Evolutionary conservation across 371 early-diverging fungal species (phyloP), one percentile per base, ranked within the genome.

Genomic region (Synchytrium microbalum): DNA sequence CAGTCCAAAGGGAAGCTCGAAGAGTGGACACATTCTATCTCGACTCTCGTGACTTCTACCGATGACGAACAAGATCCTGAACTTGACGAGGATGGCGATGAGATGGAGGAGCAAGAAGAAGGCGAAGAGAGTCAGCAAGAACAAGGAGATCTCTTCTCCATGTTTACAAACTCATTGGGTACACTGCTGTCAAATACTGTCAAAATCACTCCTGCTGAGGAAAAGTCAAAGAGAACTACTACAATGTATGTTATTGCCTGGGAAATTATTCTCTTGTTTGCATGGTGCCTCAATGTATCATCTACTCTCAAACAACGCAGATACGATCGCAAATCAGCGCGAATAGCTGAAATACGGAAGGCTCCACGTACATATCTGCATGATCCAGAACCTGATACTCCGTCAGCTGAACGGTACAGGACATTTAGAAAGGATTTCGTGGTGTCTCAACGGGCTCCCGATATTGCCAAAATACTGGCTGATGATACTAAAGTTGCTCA

Each of bases 301-400:
- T 16, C 51, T 29, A 26, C 24, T 24, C 14, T 24, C 16, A 14
- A 23, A 13, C 16, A 25, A 10, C 54, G 33, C 33, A 77, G 73
- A 19, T 77, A 64, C 66, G 74, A 72, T 61, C 72, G 78, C 32
- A 71, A 69, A 46, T 54, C 69, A 19, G 73, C 72, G 23, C 54
- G 67, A 23, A 29, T 75, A 56, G 58, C 67, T 13, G 52, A 64
- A 0, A 33, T 75, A 2, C 70, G 69, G 19, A 56, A 62, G 13
- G 67, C 66, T 30, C 55, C 67, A 13, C 27, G 69, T 0, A 75
- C 71, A 0, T 73, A 66, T 65, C 19, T 64, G 13, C 51, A 25
- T 1, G 70, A 74, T 61, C 77, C 77, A 62, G 62, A 63, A 0
- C 55, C 61, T 8, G 67, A 62, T 27, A 14, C 25, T 16, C 67